Base-by-base conservation (phyloP, 768 basidiomycete genomes). In the Trametes coccinea region DNA sequence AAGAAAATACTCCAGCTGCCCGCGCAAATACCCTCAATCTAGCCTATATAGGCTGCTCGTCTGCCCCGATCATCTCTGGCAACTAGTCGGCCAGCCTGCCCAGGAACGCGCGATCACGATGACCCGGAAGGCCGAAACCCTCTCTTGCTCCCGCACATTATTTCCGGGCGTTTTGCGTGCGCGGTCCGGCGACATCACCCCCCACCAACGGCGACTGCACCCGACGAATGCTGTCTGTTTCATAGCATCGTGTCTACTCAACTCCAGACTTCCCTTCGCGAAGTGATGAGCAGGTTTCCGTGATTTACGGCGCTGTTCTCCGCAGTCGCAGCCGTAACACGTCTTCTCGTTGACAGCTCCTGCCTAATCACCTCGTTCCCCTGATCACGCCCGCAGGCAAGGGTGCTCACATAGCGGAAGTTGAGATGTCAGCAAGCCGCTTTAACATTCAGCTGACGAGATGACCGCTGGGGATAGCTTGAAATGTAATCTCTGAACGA, bases 1-100 rank as follows among this genome's bases (percentile, higher is more conserved):
- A 62, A 41, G 54, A 53, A 62, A 54, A 40, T 57, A 40, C 27
- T 5, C 56, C 47, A 39, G 53, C 50, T 31, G 54, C 50, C 56
- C 65, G 50, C 45, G 59, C 47, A 56, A 61, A 61, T 58, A 62
- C 59, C 63, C 62, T 67, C 67, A 67, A 65, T 65, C 43, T 65
- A 67, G 61, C 67, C 64, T 59, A 62, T 61, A 62, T 34, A 53
- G 66, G 59, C 37, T 22, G 51, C 52, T 39, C 50, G 59, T 47
- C 27, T 31, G 44, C 50, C 54, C 57, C 67, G 62, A 64, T 67
- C 63, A 61, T 55, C 48, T 47, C 40, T 53, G 52, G 52, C 53
- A 56, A 45, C 48, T 53, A 49, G 52, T 64, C 48, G 50, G 54
- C 59, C 61, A 22, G 22, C 22, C 22, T 22, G 22, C 22, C 22